Evolutionary conservation across 768 basidiomycete species (phyloP).

Genomic region (Hygrocybe coccinea): DNA sequence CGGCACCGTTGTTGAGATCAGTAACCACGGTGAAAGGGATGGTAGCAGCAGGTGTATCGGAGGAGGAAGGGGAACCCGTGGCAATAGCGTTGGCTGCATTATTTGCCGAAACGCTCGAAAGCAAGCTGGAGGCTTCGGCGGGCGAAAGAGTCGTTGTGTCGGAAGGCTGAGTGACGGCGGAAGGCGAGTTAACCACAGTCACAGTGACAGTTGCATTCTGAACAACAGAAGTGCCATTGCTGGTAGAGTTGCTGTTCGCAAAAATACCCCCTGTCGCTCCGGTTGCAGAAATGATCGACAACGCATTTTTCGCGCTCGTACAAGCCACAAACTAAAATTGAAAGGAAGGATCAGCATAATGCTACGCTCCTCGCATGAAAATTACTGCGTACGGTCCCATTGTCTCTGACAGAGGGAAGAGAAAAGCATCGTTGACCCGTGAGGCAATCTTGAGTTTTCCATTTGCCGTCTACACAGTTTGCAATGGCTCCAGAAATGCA

Average conservation of each 20-base stretch:
- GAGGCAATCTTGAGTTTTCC: constrained; percentile 37
- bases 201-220: constrained; percentile 11
- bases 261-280: constrained; percentile 43
- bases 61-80: neutral
- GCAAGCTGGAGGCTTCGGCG: constrained; percentile 36
- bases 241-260: neutral
- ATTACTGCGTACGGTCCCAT: constrained; percentile 41
- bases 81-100: constrained; percentile 3
- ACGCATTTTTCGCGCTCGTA: constrained; percentile 46
- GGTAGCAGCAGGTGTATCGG: neutral
- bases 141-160: constrained; percentile 43
- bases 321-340: constrained; percentile 42
- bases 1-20: neutral
- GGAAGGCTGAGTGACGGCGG: constrained; percentile 26
- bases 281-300: constrained; percentile 41
- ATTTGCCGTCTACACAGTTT: constrained; percentile 38
- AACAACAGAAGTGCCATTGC: neutral
- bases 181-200: constrained; percentile 10
- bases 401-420: constrained; percentile 38
- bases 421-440: constrained; percentile 45
- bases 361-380: neutral
- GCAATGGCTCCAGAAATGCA: constrained; percentile 42
- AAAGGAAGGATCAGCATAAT: neutral
- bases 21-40: neutral
- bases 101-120: constrained; percentile 35